Conservation (phyloP, 176 grass and related monocot species). For the Avena insularis region DNA sequence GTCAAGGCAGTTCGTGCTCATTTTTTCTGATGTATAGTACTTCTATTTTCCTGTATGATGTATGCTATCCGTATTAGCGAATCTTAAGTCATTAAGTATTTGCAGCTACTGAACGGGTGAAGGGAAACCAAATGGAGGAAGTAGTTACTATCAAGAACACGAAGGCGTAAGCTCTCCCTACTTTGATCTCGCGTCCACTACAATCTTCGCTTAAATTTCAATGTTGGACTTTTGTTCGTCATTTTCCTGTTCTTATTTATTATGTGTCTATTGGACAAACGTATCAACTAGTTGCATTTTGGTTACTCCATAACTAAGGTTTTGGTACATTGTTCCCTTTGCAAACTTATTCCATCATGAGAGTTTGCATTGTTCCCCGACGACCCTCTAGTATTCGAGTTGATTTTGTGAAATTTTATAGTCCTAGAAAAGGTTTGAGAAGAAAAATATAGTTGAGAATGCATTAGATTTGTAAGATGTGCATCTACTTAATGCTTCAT, state of each 20-base stretch:
- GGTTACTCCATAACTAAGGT: not conserved
- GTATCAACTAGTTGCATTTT: too few relatives aligned
- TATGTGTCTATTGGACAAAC: not conserved
- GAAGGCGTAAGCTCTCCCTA: too few relatives aligned
- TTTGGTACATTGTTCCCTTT: not conserved
- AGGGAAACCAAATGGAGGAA: too few relatives aligned
- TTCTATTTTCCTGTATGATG: slow-evolving; percentile 22
- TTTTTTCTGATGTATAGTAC: slow-evolving; percentile 1
- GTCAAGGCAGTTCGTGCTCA: not conserved
- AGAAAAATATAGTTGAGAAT: not conserved
- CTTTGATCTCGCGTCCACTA: too few relatives aligned
- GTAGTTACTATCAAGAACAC: too few relatives aligned
- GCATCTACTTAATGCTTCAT: not conserved
- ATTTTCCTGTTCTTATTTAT: not conserved
- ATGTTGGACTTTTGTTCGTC: not conserved
- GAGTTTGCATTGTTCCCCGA: not conserved
- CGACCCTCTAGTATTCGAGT: not conserved
- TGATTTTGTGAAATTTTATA: too few relatives aligned
- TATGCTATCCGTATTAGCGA: too few relatives aligned
- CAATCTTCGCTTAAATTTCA: not conserved
- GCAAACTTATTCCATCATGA: not conserved
- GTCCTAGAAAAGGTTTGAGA: not conserved
- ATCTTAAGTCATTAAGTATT: too few relatives aligned
- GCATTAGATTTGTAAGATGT: not conserved
- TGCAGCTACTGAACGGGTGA: too few relatives aligned